Evolutionary conservation across 345 rosid species (phyloP).

Genomic region (Nephelium lappaceum): DNA sequence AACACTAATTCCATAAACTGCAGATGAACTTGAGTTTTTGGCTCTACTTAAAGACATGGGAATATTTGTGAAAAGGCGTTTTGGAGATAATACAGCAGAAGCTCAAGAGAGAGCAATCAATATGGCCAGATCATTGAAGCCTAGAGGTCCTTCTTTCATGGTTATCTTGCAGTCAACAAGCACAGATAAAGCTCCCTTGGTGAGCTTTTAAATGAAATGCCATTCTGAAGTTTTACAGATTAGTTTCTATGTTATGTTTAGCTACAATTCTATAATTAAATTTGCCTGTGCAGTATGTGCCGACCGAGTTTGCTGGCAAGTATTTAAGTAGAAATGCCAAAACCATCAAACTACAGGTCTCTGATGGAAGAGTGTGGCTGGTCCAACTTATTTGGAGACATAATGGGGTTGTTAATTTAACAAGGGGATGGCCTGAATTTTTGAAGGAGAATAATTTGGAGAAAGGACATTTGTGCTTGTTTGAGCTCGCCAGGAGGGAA

Average conservation of each 20-base stretch:
- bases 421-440: conserved; percentile 27
- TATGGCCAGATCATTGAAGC: conserved; percentile 37
- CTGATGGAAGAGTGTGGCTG: conserved; percentile 23
- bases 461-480: conserved; percentile 31
- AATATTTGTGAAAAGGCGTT: conserved; percentile 20
- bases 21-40: background rate
- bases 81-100: conserved; percentile 7
- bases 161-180: conserved; percentile 31
- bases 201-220: background rate
- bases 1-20: background rate
- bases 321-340: conserved; percentile 4
- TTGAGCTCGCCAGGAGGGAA: conserved; percentile 17
- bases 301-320: conserved; percentile 10
- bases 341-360: conserved; percentile 26
- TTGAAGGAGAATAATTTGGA: conserved; percentile 20
- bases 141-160: conserved; percentile 43
- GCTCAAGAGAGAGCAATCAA: conserved; percentile 35
- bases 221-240: background rate
- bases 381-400: background rate
- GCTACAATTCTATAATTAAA: no score
- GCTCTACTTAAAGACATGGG: background rate
- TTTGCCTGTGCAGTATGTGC: conserved; percentile 24
- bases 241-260: background rate
- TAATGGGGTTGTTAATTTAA: background rate
- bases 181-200: conserved; percentile 7